phyloP scores from a whole-genome alignment of 768 basidiomycete genomes.

The Sarcodon sp. region DNA sequence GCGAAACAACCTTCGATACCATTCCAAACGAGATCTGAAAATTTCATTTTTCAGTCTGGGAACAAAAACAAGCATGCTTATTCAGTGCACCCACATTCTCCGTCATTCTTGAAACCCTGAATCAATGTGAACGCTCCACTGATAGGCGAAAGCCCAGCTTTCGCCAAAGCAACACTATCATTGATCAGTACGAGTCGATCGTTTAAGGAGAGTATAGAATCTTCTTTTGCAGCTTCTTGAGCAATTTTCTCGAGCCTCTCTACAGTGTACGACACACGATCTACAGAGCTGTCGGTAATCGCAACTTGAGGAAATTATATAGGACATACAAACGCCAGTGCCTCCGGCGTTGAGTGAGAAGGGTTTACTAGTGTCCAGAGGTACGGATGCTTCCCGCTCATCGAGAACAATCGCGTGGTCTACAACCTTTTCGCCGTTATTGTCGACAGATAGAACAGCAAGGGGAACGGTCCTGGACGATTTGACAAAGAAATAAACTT shows the following conservation, averaged over 20 bases:
- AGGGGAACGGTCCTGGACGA: conserved; percentile 69
- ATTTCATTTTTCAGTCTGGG: background rate
- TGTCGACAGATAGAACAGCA: conserved; percentile 49
- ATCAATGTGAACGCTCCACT: conserved; percentile 70
- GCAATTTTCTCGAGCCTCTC: conserved; percentile 73
- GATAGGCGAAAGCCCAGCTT: conserved; percentile 66
- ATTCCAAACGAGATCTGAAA: conserved; percentile 76
- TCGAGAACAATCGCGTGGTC: conserved; percentile 54
- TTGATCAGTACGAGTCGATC: conserved; percentile 86
- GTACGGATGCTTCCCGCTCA: conserved; percentile 52
- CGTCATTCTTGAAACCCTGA: conserved; percentile 55
- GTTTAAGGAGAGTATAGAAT: conserved; percentile 60
- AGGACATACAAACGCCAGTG: conserved; percentile 69
- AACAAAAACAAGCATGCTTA: background rate
- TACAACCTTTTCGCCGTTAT: conserved; percentile 40
- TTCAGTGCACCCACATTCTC: conserved; percentile 44
- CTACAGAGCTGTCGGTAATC: conserved; percentile 20
- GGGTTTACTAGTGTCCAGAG: conserved; percentile 58
- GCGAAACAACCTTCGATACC: conserved; percentile 46
- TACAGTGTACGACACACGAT: conserved; percentile 78
- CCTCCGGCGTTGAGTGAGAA: conserved; percentile 92
- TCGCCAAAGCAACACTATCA: conserved; percentile 70
- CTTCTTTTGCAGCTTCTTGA: conserved; percentile 54
- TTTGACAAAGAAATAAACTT: background rate
- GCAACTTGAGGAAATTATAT: background rate